Percentiles rank a stretch among this genome's conserved stretches.
Conservation (phyloP, 805 yeast species). For the Hanseniaspora meyeri region DNA sequence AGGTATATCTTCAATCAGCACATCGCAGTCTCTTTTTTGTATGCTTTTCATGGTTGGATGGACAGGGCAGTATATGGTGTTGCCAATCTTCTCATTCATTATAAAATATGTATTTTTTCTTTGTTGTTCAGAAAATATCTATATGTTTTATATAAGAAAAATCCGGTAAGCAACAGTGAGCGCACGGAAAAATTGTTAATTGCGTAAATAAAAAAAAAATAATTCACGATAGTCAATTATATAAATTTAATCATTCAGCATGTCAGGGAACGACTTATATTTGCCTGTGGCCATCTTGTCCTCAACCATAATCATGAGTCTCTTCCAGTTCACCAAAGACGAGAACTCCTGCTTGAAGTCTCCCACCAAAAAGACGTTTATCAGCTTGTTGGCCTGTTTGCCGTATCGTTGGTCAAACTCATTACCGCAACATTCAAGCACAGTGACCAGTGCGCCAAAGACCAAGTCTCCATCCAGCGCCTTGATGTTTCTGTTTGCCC, state of each 20-base stretch:
- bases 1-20: constrained; percentile 27
- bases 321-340: constrained; percentile 46
- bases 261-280: constrained; percentile 30
- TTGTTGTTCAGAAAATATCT: no score
- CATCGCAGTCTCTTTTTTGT: constrained; percentile 19
- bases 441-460: constrained; percentile 55
- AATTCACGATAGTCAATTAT: no score
- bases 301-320: constrained; percentile 66
- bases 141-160: no score
- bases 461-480: constrained; percentile 52
- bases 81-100: not conserved
- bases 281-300: constrained; percentile 48
- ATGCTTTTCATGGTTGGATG: not conserved
- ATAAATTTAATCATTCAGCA: constrained; percentile 24
- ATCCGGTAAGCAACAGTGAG: no score
- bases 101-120: no score
- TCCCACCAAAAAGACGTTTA: constrained; percentile 21
- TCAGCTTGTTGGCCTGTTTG: constrained; percentile 53
- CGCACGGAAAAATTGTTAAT: no score
- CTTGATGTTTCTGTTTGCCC: constrained; percentile 41
- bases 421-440: constrained; percentile 82
- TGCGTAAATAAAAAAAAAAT: no score
- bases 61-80: not conserved
- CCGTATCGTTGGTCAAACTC: constrained; percentile 50
- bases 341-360: constrained; percentile 37